Conservation (phyloP, 1,284 basidiomycete species). For the Pseudomicrostroma phylloplanum region DNA sequence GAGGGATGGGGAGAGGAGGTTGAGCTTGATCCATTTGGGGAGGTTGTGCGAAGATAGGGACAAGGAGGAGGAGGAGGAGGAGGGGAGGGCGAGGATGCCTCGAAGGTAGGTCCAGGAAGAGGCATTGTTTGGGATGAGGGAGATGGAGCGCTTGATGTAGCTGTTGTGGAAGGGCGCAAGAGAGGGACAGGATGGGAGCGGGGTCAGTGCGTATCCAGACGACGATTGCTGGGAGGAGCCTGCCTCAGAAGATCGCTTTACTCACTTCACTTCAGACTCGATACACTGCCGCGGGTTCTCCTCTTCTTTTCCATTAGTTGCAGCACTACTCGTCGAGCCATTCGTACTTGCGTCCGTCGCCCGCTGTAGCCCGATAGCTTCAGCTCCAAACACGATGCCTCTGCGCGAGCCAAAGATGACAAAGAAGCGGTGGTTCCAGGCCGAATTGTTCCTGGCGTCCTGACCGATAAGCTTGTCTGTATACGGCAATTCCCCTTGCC, state of each 20-base stretch:
- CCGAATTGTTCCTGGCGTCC: slow-evolving; percentile 91
- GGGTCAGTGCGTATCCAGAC: too few species aligned
- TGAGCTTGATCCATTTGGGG: neutral
- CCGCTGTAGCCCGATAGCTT: slow-evolving; percentile 54
- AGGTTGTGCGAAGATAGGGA: slow-evolving; percentile 8
- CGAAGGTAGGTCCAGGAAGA: slow-evolving; percentile 45
- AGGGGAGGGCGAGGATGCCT: slow-evolving; percentile 13
- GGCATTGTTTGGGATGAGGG: slow-evolving; percentile 34
- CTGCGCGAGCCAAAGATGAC: slow-evolving; percentile 59
- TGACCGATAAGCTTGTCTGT: slow-evolving; percentile 66
- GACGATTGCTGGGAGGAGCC: too few species aligned
- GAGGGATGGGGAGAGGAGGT: neutral
- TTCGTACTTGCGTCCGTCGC: slow-evolving; percentile 18
- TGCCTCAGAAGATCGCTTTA: too few species aligned
- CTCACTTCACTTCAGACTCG: slow-evolving; percentile 23
- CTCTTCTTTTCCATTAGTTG: neutral
- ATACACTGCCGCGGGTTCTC: slow-evolving; percentile 51
- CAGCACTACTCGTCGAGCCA: neutral
- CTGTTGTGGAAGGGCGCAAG: too few species aligned
- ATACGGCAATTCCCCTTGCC: slow-evolving; percentile 71
- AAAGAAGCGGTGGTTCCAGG: slow-evolving; percentile 97
- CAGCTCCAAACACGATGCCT: neutral
- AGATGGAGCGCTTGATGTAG: slow-evolving; percentile 10
- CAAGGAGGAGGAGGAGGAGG: neutral
- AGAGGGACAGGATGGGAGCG: too few species aligned